Evolutionary conservation across 495 filamentous ascomycete species (phyloP).

Genomic region (Clavariopsis aquatica): DNA sequence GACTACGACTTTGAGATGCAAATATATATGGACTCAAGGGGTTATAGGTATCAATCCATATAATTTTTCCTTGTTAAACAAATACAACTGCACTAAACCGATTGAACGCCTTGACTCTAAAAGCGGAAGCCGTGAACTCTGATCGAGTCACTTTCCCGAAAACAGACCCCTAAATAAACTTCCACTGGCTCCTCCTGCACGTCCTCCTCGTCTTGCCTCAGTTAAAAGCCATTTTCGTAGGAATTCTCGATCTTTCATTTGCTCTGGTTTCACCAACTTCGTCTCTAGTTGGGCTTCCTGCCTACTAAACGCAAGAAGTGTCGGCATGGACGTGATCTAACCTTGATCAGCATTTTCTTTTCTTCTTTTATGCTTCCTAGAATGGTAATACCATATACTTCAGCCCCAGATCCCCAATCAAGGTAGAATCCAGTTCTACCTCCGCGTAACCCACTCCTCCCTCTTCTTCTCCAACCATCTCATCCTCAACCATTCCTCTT

Average conservation of each 20-base stretch:
- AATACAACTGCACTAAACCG: too few relatives aligned
- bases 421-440: conserved; percentile 64
- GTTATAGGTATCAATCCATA: too few relatives aligned
- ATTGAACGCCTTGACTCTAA: too few relatives aligned
- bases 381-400: conserved; percentile 52
- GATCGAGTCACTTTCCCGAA: conserved; percentile 33
- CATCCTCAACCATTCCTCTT: conserved; percentile 52
- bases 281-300: conserved; percentile 59
- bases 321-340: conserved; percentile 63
- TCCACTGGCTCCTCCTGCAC: conserved; percentile 49
- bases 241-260: conserved; percentile 56
- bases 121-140: too few relatives aligned
- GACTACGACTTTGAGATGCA: too few relatives aligned
- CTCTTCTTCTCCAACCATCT: conserved; percentile 59
- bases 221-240: conserved; percentile 63
- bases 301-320: conserved; percentile 66
- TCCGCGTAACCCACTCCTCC: conserved; percentile 62
- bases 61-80: too few relatives aligned
- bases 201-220: conserved; percentile 55
- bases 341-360: conserved; percentile 9
- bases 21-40: too few relatives aligned
- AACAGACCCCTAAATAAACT: conserved; percentile 38
- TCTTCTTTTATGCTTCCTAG: too few relatives aligned
- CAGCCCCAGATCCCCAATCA: conserved; percentile 56
- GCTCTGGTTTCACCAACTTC: conserved; percentile 55